Percentiles rank a stretch among this genome's conserved stretches.
Conservation (phyloP, 345 rosid species). For the Citrus trifoliata region DNA sequence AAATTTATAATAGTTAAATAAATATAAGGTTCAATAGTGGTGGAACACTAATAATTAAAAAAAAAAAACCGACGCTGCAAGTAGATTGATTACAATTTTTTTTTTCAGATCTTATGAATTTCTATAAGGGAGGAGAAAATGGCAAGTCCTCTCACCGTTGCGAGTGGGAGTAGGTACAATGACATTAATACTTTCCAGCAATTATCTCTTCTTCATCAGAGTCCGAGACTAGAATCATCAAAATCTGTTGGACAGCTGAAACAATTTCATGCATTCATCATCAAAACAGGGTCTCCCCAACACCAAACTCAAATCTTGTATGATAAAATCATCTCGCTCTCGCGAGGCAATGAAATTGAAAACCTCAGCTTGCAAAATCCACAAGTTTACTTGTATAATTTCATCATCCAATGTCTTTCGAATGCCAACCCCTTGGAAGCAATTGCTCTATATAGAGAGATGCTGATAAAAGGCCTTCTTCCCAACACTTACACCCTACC, state of each 20-base stretch:
- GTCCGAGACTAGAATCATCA: slow-evolving; percentile 23
- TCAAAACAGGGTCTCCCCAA: slow-evolving; percentile 23
- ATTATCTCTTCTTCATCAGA: no score
- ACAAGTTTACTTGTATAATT: slow-evolving; percentile 21
- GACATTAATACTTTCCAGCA: no score
- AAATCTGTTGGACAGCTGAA: slow-evolving; percentile 26
- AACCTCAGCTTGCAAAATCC: slow-evolving; percentile 16
- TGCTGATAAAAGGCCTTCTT: slow-evolving; percentile 28
- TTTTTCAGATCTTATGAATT: no score
- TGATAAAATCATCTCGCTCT: slow-evolving; percentile 18
- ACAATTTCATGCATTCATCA: slow-evolving; percentile 37
- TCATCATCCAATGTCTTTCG: slow-evolving; percentile 33
- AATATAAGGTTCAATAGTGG: no score
- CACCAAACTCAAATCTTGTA: slow-evolving; percentile 17
- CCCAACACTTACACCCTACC: slow-evolving; percentile 45
- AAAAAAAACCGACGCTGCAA: no score
- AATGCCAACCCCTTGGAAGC: slow-evolving; percentile 14
- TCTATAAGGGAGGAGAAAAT: no score
- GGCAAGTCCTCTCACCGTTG: no score
- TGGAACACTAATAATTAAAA: no score
- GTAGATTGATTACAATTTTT: no score
- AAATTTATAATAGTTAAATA: no score
- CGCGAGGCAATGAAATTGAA: slow-evolving; percentile 3
- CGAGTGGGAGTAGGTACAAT: no score
- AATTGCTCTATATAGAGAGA: slow-evolving; percentile 25